Percentiles rank a stretch among this genome's conserved stretches.
phyloP scores from a whole-genome alignment of 1,284 basidiomycete genomes.

The Cutaneotrichosporon sp. region DNA sequence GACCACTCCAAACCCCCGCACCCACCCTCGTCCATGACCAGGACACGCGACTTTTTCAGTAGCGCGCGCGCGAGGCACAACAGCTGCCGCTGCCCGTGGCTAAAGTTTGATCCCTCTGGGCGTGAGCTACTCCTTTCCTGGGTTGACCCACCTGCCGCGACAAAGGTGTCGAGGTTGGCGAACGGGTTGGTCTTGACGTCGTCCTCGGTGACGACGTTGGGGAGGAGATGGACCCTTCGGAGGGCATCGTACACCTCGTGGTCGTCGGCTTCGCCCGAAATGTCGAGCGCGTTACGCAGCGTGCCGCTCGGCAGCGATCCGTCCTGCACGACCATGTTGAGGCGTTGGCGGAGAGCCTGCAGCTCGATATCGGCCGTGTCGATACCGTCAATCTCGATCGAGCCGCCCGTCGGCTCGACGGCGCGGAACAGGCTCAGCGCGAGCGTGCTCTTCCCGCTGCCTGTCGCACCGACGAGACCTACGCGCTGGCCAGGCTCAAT shows the following conservation, averaged over 20 bases:
- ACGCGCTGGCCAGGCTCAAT: slow-evolving; percentile 69
- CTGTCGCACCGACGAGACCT: slow-evolving; percentile 67
- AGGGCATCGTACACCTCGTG: slow-evolving; percentile 56
- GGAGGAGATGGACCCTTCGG: slow-evolving; percentile 54
- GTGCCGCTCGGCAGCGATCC: slow-evolving; percentile 51
- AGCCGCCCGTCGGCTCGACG: slow-evolving; percentile 60
- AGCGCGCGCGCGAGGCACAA: slow-evolving; percentile 67
- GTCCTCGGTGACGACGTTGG: slow-evolving; percentile 49
- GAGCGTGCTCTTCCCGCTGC: slow-evolving; percentile 65
- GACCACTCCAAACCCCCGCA: neutral
- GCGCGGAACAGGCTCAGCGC: slow-evolving; percentile 65
- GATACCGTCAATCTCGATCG: slow-evolving; percentile 64
- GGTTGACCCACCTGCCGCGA: slow-evolving; percentile 28
- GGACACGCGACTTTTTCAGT: slow-evolving; percentile 63
- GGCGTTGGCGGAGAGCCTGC: slow-evolving; percentile 55
- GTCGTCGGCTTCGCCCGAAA: slow-evolving; percentile 46
- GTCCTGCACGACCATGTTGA: slow-evolving; percentile 56
- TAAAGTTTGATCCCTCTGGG: slow-evolving; percentile 60
- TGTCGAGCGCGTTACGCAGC: slow-evolving; percentile 61
- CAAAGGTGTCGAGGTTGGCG: slow-evolving; percentile 54
- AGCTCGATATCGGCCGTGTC: slow-evolving; percentile 59
- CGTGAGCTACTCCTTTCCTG: slow-evolving; percentile 9
- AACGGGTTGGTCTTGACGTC: slow-evolving; percentile 49
- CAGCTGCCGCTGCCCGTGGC: slow-evolving; percentile 71
- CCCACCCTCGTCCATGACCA: slow-evolving; percentile 49